Conservation (phyloP, 352 stramenopile genomes). For the Saprolegnia diclina region DNA sequence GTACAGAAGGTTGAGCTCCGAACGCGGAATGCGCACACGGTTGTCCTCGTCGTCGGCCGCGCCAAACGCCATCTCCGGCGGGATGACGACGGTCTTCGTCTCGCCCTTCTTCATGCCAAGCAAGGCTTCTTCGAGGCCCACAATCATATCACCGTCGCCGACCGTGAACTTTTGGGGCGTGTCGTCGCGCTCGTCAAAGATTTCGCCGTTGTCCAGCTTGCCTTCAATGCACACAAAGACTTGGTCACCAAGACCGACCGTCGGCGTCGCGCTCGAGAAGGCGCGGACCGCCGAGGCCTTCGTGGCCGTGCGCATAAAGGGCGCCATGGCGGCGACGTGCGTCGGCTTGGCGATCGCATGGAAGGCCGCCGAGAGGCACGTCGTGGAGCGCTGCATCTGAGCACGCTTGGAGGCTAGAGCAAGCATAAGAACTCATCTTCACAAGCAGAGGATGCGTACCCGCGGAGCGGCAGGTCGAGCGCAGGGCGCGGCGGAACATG, state of each 20-base stretch:
- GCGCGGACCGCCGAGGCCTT: background rate
- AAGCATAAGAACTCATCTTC: background rate
- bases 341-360: background rate
- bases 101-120: constrained; percentile 60
- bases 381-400: background rate
- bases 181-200: constrained; percentile 50
- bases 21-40: constrained; percentile 42
- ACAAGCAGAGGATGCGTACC: background rate
- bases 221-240: constrained; percentile 64
- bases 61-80: constrained; percentile 61
- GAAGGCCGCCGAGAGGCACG: background rate
- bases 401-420: constrained; percentile 1
- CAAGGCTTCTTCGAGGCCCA: constrained; percentile 63
- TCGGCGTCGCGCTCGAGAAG: background rate
- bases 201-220: constrained; percentile 50
- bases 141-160: constrained; percentile 58
- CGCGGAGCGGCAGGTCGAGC: background rate
- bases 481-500: constrained; percentile 12
- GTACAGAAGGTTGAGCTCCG: constrained; percentile 66
- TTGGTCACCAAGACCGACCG: constrained; percentile 43
- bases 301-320: background rate
- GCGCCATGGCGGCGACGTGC: background rate
- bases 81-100: constrained; percentile 51
- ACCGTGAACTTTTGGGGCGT: constrained; percentile 64
- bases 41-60: constrained; percentile 52